A percentile compares a stretch with the other conserved stretches of the same genome.
These are phyloP conservation scores for Cladophialophora chaetospira DNA, from an alignment of 2,329 filamentous ascomycete genomes.

Conservation along the genomic window DNA sequence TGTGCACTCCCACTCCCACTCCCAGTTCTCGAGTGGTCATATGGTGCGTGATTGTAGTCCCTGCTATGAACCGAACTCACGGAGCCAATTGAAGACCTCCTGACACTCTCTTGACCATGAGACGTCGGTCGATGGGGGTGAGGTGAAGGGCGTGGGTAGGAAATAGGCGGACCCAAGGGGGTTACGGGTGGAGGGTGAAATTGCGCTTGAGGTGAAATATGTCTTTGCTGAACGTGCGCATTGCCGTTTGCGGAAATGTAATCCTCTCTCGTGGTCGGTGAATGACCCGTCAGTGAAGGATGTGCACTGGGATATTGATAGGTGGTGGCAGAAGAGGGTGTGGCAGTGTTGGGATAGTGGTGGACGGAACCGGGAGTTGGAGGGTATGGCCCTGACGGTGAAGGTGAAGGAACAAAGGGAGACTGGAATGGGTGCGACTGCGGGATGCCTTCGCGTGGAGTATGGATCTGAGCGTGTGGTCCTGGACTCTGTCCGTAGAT, in stretches of 20 bases:
- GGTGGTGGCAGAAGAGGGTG: conserved; percentile 18
- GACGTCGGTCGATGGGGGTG: conserved; percentile 30
- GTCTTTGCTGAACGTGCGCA: conserved; percentile 22
- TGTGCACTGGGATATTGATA: conserved; percentile 23
- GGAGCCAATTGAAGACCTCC: conserved; percentile 29
- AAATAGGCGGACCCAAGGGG: conserved; percentile 32
- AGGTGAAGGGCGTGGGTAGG: conserved; percentile 30
- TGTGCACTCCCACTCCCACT: conserved; percentile 28
- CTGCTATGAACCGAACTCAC: conserved; percentile 29
- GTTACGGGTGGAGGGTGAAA: conserved; percentile 31
- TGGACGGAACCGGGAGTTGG: conserved; percentile 30
- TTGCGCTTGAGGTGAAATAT: conserved; percentile 28
- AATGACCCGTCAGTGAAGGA: conserved; percentile 23
- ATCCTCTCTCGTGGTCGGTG: conserved; percentile 28
- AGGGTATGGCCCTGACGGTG: conserved; percentile 25
- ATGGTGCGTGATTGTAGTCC: conserved; percentile 21
- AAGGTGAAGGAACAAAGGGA: conserved; percentile 31
- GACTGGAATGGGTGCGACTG: conserved; percentile 26
- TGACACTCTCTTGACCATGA: conserved; percentile 31
- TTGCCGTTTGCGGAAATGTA: conserved; percentile 20
- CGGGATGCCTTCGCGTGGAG: conserved; percentile 28
- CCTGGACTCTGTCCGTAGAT: conserved; percentile 32
- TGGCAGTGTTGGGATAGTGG: conserved; percentile 18
- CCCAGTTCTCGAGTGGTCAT: conserved; percentile 25
- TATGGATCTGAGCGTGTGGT: conserved; percentile 28